A percentile compares a stretch with the other conserved stretches of the same genome.
Conservation (phyloP, 306 rosid species). For the Ammopiptanthus mongolicus region DNA sequence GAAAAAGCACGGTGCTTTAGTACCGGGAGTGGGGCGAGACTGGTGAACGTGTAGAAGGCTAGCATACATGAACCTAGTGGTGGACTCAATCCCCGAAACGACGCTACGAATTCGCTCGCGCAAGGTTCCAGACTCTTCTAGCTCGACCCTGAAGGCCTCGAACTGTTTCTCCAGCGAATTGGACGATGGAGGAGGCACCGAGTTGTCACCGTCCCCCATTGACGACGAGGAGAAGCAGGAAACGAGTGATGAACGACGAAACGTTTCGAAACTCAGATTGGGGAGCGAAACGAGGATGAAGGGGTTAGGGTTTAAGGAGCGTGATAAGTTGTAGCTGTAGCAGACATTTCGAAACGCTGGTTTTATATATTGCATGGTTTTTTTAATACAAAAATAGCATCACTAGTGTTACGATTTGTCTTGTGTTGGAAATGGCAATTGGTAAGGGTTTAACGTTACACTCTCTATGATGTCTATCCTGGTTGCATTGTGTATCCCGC, state of each 20-base stretch:
- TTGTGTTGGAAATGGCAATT: too few relatives aligned
- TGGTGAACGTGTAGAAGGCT: constrained; percentile 82
- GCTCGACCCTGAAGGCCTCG: constrained; percentile 59
- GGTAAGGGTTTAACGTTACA: background rate
- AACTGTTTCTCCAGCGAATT: constrained; percentile 69
- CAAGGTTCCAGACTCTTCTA: constrained; percentile 61
- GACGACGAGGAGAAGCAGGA: constrained; percentile 28
- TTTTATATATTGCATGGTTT: constrained; percentile 41
- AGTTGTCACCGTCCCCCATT: constrained; percentile 46
- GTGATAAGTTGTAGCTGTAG: constrained; percentile 23
- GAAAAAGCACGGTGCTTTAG: background rate
- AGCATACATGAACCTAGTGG: constrained; percentile 62
- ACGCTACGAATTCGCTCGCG: constrained; percentile 77
- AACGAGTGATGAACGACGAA: constrained; percentile 12
- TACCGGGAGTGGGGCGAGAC: constrained; percentile 82
- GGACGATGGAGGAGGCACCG: constrained; percentile 22
- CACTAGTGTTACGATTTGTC: too few relatives aligned
- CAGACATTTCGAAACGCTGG: constrained; percentile 60
- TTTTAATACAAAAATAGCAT: background rate
- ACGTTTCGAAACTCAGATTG: constrained; percentile 7
- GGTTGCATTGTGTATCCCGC: too few relatives aligned
- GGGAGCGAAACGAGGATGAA: constrained; percentile 13
- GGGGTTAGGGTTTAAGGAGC: constrained; percentile 48
- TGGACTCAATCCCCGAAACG: constrained; percentile 76
- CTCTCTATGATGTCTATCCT: too few relatives aligned